Percentiles rank a stretch among this genome's conserved stretches.
Evolutionary conservation across 257 asterid genomes (phyloP).

Genomic region (Solanum sparsipilum): DNA sequence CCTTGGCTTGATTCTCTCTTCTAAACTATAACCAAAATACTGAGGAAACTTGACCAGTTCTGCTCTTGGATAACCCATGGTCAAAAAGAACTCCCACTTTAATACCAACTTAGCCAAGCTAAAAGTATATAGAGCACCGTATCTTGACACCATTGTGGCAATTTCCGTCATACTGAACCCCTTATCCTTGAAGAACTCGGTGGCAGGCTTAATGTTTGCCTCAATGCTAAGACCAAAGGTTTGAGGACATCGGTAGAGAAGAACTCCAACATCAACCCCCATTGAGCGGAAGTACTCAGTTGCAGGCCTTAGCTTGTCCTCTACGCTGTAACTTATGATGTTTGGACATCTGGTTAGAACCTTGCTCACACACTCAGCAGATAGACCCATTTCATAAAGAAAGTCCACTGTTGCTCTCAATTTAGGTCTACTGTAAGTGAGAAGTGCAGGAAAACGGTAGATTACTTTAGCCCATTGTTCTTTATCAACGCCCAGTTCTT

Average conservation of each 20-base stretch:
- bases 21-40: slow-evolving; percentile 81
- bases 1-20: slow-evolving; percentile 79
- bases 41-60: slow-evolving; percentile 84
- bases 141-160: slow-evolving; percentile 61
- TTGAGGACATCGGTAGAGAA: slow-evolving; percentile 75
- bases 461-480: slow-evolving; percentile 89
- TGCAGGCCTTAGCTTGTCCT: slow-evolving; percentile 74
- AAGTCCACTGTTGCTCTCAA: slow-evolving; percentile 63
- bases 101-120: slow-evolving; percentile 62
- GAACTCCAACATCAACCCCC: slow-evolving; percentile 56
- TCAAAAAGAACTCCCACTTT: slow-evolving; percentile 75
- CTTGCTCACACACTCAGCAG: slow-evolving; percentile 72
- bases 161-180: slow-evolving; percentile 56
- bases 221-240: slow-evolving; percentile 90
- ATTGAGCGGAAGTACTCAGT: slow-evolving; percentile 64
- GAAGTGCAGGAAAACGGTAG: slow-evolving; percentile 84
- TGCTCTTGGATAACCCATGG: slow-evolving; percentile 56
- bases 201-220: slow-evolving; percentile 69
- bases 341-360: slow-evolving; percentile 75
- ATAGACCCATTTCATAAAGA: slow-evolving; percentile 79
- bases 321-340: slow-evolving; percentile 81
- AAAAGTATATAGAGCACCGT: slow-evolving; percentile 74
- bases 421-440: slow-evolving; percentile 77
- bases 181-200: slow-evolving; percentile 56
- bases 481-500: slow-evolving; percentile 76